Evolutionary conservation across 352 stramenopile species (phyloP).

Genomic region (Aphanomyces cochlioides): DNA sequence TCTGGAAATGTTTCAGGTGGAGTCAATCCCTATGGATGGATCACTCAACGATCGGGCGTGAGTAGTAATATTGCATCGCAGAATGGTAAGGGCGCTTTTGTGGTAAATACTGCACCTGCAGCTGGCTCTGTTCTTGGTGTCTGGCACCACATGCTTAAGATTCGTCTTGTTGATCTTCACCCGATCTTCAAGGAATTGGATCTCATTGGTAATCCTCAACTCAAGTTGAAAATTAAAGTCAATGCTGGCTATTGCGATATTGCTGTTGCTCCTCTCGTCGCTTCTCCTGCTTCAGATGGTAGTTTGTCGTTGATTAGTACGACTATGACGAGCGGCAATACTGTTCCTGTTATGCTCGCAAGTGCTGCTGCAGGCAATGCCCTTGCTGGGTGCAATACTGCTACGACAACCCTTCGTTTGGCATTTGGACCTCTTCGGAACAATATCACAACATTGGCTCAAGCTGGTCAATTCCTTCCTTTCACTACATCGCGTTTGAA

Average conservation of each 20-base stretch:
- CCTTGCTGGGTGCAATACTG: constrained; percentile 25
- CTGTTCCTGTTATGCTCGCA: constrained; percentile 31
- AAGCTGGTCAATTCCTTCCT: constrained; percentile 20
- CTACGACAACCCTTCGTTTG: constrained; percentile 3
- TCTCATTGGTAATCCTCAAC: constrained; percentile 32
- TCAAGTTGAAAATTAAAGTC: constrained; percentile 26
- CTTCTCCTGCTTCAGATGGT: background rate
- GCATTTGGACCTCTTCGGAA: constrained; percentile 31
- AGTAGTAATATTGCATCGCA: background rate
- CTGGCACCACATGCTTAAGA: constrained; percentile 33
- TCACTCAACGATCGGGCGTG: background rate
- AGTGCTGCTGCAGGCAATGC: constrained; percentile 12
- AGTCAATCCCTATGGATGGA: background rate
- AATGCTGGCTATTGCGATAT: constrained; percentile 30
- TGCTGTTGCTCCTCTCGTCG: background rate
- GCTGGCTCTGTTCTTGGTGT: constrained; percentile 25
- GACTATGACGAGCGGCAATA: constrained; percentile 31
- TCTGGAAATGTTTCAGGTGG: background rate
- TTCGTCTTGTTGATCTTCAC: constrained; percentile 32
- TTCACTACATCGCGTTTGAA: constrained; percentile 30
- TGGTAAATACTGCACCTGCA: constrained; percentile 15
- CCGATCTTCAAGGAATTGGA: constrained; percentile 35
- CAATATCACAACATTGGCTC: constrained; percentile 5
- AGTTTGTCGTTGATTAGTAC: constrained; percentile 15
- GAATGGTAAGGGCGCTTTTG: constrained; percentile 12